Evolutionary conservation across 75 land plant species (phyloP).

Genomic region (Selaginella moellendorffii): DNA sequence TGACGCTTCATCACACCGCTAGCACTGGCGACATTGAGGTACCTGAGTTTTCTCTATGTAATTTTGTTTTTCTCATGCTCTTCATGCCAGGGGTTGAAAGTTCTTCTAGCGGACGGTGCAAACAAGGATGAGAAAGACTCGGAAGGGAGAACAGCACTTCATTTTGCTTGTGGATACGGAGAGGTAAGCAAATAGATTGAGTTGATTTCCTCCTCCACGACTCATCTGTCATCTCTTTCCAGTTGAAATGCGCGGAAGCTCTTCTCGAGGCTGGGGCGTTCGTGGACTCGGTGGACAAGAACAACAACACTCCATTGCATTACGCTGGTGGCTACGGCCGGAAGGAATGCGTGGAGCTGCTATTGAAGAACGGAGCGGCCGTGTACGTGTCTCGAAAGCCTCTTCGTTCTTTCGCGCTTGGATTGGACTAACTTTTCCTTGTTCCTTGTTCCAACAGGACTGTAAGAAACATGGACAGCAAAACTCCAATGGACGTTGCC

Average conservation of each 20-base stretch:
- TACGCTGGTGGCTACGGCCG: conserved; percentile 92
- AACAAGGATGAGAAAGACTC: conserved; percentile 75
- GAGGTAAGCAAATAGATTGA: conserved; percentile 40
- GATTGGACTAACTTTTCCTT: too few species aligned
- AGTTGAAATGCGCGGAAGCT: conserved; percentile 59
- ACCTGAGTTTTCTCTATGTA: too few species aligned
- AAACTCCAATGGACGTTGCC: conserved; percentile 93
- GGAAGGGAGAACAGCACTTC: conserved; percentile 76
- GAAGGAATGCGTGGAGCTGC: conserved; percentile 63
- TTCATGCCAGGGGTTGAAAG: conserved; percentile 64
- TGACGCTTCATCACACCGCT: conserved; percentile 63
- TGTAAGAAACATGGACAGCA: conserved; percentile 75
- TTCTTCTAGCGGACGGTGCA: conserved; percentile 50
- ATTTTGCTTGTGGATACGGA: conserved; percentile 87
- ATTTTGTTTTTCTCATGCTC: too few species aligned
- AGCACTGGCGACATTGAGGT: conserved; percentile 91
- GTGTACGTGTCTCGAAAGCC: conserved; percentile 51
- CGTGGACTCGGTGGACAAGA: conserved; percentile 82
- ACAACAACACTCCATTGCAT: conserved; percentile 84
- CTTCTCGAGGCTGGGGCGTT: conserved; percentile 71
- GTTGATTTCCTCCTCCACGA: too few species aligned
- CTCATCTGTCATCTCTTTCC: conserved; percentile 1
- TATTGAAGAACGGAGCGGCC: conserved; percentile 80
- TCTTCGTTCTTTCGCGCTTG: too few species aligned
- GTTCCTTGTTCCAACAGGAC: too few species aligned